Conservation (phyloP, 2,329 filamentous ascomycete genomes). For the Alternaria angustiovoidea region DNA sequence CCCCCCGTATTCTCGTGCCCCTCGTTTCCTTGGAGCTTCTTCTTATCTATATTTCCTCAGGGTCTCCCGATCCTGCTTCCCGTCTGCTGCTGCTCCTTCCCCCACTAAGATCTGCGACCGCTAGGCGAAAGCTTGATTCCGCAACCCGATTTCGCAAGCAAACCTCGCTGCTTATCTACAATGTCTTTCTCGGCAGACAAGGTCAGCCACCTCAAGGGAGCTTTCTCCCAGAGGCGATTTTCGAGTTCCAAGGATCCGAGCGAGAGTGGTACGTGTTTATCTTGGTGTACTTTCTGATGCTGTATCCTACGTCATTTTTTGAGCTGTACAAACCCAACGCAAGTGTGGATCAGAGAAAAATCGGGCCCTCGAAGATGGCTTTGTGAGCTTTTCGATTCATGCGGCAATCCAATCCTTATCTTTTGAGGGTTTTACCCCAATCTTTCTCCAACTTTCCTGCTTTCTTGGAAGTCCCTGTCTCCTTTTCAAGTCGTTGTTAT, state of each 20-base stretch:
- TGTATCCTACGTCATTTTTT: conserved; percentile 20
- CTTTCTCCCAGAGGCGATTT: conserved; percentile 44
- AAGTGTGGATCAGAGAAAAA: conserved; percentile 6
- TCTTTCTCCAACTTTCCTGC: background rate
- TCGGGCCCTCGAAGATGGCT: background rate
- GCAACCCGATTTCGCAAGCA: background rate
- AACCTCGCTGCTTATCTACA: conserved; percentile 7
- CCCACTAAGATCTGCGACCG: conserved; percentile 11
- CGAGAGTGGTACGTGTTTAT: conserved; percentile 45
- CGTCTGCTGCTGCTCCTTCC: background rate
- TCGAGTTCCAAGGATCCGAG: conserved; percentile 47
- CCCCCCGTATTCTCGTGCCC: background rate
- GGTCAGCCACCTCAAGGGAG: conserved; percentile 42
- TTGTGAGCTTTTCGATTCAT: background rate
- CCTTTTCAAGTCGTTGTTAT: background rate
- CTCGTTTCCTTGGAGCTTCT: background rate
- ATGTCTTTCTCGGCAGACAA: conserved; percentile 50
- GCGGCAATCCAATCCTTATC: background rate
- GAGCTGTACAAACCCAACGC: conserved; percentile 4
- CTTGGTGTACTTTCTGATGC: background rate
- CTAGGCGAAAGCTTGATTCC: conserved; percentile 25
- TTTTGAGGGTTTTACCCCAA: background rate
- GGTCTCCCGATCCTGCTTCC: background rate
- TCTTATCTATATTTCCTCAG: background rate
- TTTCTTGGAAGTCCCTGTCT: background rate